Evolutionary conservation across 2,329 filamentous ascomycete species (phyloP).

Genomic region (Emericellopsis cladophorae): DNA sequence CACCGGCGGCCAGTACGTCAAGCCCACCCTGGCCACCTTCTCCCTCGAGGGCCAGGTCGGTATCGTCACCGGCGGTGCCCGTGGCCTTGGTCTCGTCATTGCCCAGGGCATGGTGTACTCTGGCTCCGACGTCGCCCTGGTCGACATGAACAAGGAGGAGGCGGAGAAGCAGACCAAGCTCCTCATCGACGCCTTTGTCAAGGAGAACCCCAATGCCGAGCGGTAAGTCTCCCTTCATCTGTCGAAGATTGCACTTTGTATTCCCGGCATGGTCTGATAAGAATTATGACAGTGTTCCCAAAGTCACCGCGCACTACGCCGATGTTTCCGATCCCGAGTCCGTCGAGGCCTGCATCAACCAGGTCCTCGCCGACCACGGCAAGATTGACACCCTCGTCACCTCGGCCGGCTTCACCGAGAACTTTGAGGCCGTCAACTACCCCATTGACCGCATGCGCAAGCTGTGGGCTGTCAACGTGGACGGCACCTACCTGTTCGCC

Average conservation of each 20-base stretch:
- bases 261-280: too few species aligned
- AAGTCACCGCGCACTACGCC: slow-evolving; percentile 79
- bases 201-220: slow-evolving; percentile 65
- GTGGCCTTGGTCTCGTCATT: slow-evolving; percentile 86
- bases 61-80: slow-evolving; percentile 80
- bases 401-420: slow-evolving; percentile 93
- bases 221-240: slow-evolving; percentile 29
- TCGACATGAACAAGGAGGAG: slow-evolving; percentile 88
- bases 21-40: slow-evolving; percentile 75
- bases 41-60: slow-evolving; percentile 75
- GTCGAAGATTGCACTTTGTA: too few species aligned
- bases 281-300: slow-evolving; percentile 45
- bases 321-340: slow-evolving; percentile 75
- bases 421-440: slow-evolving; percentile 85
- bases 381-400: slow-evolving; percentile 88
- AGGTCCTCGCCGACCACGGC: slow-evolving; percentile 47
- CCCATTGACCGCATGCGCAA: slow-evolving; percentile 85
- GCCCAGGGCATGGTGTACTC: slow-evolving; percentile 81
- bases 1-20: slow-evolving; percentile 68
- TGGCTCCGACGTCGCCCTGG: slow-evolving; percentile 79
- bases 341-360: slow-evolving; percentile 60
- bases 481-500: slow-evolving; percentile 82
- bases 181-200: slow-evolving; percentile 62
- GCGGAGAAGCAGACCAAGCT: slow-evolving; percentile 63
- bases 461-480: slow-evolving; percentile 89